phyloP scores from a whole-genome alignment of 169 alveolate genomes.

The Babesia sp. region DNA sequence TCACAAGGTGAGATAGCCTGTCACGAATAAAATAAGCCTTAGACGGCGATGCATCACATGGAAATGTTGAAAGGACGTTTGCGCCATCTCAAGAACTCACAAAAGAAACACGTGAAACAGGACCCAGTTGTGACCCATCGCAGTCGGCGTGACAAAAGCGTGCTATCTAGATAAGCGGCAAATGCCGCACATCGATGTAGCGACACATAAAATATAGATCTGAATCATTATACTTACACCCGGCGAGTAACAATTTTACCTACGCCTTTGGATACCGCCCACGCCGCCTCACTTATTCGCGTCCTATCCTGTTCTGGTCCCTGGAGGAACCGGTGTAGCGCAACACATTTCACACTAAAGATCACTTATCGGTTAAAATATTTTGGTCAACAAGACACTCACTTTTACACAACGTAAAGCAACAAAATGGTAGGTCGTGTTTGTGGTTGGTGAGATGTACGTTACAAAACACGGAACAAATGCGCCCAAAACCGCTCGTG shows the following conservation, averaged over 20 bases:
- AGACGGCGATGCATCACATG: conserved; percentile 23
- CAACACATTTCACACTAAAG: background rate
- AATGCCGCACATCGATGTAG: no score
- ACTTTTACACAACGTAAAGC: background rate
- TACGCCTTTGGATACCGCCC: background rate
- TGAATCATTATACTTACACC: no score
- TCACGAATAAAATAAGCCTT: background rate
- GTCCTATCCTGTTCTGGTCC: background rate
- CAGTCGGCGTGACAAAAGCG: no score
- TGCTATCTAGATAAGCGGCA: no score
- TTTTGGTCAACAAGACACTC: background rate
- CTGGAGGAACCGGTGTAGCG: background rate
- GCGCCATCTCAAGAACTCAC: background rate
- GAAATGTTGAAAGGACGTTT: conserved; percentile 3
- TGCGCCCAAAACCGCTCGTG: no score
- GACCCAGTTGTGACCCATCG: background rate
- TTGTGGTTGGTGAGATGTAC: background rate
- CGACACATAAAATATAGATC: no score
- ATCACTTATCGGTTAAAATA: background rate
- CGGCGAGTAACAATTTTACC: no score
- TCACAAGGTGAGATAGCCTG: conserved; percentile 21
- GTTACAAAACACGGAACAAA: no score
- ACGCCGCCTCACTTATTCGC: conserved; percentile 18
- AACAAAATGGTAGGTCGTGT: conserved; percentile 6
- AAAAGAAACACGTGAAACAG: background rate